Evolutionary conservation across 768 basidiomycete species (phyloP).

Genomic region (Suillus decipiens): DNA sequence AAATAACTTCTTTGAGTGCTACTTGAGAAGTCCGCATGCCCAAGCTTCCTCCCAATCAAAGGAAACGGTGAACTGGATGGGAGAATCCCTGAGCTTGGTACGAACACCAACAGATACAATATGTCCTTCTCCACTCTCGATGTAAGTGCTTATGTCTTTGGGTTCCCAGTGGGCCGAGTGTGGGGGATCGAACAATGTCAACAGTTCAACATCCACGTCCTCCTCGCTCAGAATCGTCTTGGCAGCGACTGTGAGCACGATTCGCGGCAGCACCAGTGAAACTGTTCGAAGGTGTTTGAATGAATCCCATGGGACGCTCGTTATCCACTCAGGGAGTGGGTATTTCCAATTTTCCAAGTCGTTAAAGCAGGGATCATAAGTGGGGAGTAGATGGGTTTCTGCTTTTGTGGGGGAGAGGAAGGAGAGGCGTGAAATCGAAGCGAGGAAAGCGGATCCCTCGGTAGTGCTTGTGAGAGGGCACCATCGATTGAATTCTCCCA

Average conservation of each 20-base stretch:
- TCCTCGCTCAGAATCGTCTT: background rate
- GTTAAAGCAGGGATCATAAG: background rate
- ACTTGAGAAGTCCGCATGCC: background rate
- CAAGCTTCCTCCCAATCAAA: slow-evolving; percentile 6
- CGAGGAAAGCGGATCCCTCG: slow-evolving; percentile 37
- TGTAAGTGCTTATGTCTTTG: background rate
- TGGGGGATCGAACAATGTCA: background rate
- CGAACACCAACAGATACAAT: background rate
- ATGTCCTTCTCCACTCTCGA: background rate
- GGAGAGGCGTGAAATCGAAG: slow-evolving; percentile 39
- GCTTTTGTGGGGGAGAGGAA: slow-evolving; percentile 19
- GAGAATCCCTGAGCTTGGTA: background rate
- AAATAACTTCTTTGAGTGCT: background rate
- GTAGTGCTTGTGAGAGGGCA: slow-evolving; percentile 33
- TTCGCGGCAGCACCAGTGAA: background rate
- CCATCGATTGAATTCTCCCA: slow-evolving; percentile 33
- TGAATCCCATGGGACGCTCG: slow-evolving; percentile 32
- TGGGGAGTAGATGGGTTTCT: background rate
- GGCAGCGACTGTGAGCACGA: background rate
- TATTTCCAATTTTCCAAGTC: background rate
- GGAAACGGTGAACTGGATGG: background rate
- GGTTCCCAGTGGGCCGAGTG: background rate
- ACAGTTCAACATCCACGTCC: background rate
- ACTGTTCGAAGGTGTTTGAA: slow-evolving; percentile 29
- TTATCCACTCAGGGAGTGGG: slow-evolving; percentile 23